Percentiles rank a stretch among this genome's conserved stretches.
Evolutionary conservation across 257 asterid genomes (phyloP).

Genomic region (Primulina huaijiensis): DNA sequence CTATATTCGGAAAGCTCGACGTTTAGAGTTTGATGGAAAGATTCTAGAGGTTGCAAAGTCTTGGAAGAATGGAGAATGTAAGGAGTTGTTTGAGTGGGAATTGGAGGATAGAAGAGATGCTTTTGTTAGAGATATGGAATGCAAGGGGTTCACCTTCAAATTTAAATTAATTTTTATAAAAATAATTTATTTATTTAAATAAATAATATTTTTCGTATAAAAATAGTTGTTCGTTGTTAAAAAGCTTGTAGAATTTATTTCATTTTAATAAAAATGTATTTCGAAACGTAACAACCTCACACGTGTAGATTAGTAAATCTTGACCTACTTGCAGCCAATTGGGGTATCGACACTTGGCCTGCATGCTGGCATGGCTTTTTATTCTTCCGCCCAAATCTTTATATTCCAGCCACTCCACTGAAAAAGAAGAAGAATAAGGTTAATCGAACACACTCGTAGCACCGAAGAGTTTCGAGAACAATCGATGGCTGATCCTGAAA

Average conservation of each 20-base stretch:
- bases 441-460: too few relatives aligned
- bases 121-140: neutral
- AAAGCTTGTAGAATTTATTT: too few relatives aligned
- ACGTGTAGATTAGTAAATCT: constrained; percentile 26
- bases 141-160: too few relatives aligned
- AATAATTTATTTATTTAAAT: too few relatives aligned
- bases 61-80: neutral
- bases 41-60: neutral
- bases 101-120: neutral
- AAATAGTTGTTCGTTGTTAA: too few relatives aligned
- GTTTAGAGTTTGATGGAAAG: neutral
- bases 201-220: too few relatives aligned
- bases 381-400: neutral
- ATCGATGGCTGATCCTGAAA: constrained; percentile 33
- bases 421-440: neutral
- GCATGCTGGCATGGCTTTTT: constrained; percentile 33
- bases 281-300: constrained; percentile 2
- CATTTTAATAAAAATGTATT: too few relatives aligned
- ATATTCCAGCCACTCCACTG: neutral
- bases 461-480: too few relatives aligned
- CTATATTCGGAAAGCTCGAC: neutral
- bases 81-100: neutral
- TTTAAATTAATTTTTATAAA: too few relatives aligned
- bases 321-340: constrained; percentile 24
- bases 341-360: constrained; percentile 35